Evolutionary conservation across 768 basidiomycete species (phyloP), one percentile per base, ranked within the genome.

Genomic region (Phanerodontia chrysosporium): DNA sequence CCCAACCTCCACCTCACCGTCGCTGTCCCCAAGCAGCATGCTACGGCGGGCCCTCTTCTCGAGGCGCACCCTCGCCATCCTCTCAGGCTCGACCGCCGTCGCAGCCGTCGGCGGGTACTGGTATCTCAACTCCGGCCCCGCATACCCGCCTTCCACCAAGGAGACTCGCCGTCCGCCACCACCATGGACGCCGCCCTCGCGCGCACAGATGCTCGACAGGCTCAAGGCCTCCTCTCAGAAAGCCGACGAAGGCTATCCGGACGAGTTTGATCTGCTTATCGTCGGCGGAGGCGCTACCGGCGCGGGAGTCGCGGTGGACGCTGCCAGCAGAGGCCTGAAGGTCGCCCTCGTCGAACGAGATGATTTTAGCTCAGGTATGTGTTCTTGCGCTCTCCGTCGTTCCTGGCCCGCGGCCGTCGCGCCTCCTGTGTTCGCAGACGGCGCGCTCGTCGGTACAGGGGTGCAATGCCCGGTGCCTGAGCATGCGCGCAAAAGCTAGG

Each of bases 251-350:
- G 80, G 54, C 36, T 64, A 64, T 28, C 42, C 60, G 35, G 63
- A 84, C 14, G 81, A 83, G 51, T 91, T 91, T 62, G 93, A 95
- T 72, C 66, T 95, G 28, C 74, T 95, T 51, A 76, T 98, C 64
- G 86, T 98, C 30, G 96, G 95, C 27, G 95, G 96, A 39, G 96
- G 96, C 21, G 96, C 96, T 4, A 98, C 95, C 1, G 96, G 96
- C 51, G 90, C 95, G 0, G 96, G 97, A 44, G 89, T 95, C n/a
- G 96, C 95, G 8, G 82, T 99, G 13, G 96, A 98, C 72, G 96
- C 96, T 46, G 94, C 91, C 5, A 90, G 85, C 67, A 77, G 96
- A 58, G 95, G 97, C 0, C 78, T 99, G 45, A 91, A 86, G 69
- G 96, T 98, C 14, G 96, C 92, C 0, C 76, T 98, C 59, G 95